Conservation (phyloP, 345 rosid genomes). For the Hirschfeldia incana region DNA sequence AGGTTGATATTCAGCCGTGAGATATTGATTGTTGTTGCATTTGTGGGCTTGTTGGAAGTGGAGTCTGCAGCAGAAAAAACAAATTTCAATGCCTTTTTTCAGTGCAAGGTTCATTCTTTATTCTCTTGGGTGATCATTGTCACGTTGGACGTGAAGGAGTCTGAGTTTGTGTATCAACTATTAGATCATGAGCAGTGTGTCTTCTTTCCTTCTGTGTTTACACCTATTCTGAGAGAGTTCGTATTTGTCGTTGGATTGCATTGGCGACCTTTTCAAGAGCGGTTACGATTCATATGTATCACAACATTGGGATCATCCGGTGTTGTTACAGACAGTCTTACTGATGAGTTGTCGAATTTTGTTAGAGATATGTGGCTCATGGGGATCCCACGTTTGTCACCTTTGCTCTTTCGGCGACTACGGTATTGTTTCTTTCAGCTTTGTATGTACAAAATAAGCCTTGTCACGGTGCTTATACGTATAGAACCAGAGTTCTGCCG, state of each 20-base stretch:
- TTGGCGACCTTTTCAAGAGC: too few species aligned
- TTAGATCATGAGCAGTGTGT: background rate
- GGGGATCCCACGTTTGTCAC: background rate
- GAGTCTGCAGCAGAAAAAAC: background rate
- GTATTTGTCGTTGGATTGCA: background rate
- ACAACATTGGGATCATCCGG: background rate
- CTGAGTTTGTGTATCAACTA: too few species aligned
- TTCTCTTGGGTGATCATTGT: background rate
- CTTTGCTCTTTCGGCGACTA: background rate
- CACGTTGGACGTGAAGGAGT: background rate
- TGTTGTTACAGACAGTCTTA: background rate
- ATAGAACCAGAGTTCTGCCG: background rate
- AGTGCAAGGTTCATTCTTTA: background rate
- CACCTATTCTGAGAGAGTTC: background rate
- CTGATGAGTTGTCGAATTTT: background rate
- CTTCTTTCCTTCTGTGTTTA: background rate
- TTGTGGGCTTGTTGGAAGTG: background rate
- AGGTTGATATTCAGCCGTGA: background rate
- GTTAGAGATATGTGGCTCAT: background rate
- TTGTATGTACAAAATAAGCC: background rate
- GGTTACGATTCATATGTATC: background rate
- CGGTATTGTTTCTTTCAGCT: background rate
- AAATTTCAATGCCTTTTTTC: background rate
- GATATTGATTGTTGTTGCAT: background rate
- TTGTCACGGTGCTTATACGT: background rate